phyloP scores from a whole-genome alignment of 352 stramenopile species.

The Globisporangium uncinulatum region DNA sequence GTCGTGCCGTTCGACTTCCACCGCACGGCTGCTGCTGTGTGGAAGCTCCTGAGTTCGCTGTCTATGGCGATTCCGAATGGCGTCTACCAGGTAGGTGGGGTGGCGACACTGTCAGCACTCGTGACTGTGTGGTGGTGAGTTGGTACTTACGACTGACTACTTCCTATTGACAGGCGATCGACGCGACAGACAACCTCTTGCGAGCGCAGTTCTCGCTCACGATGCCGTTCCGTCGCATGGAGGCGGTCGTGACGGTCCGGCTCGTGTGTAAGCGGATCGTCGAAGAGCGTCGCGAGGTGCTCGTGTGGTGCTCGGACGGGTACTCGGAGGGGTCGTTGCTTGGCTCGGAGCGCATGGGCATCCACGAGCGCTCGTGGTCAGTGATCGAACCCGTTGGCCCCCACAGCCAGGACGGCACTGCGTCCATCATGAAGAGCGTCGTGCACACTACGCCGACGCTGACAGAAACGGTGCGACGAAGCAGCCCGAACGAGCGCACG shows the following conservation, averaged over 20 bases:
- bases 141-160: no score
- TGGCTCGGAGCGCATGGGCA: background rate
- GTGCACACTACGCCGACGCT: no score
- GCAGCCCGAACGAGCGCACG: no score
- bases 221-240: background rate
- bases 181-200: background rate
- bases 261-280: slow-evolving; percentile 5
- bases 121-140: no score
- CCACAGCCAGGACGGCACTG: no score
- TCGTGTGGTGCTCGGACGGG: slow-evolving; percentile 3
- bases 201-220: background rate
- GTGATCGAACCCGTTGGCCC: background rate
- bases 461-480: no score
- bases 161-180: background rate
- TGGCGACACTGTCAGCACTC: no score
- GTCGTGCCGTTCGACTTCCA: slow-evolving; percentile 3
- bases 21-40: background rate
- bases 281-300: slow-evolving; percentile 2
- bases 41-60: slow-evolving; percentile 7
- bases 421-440: no score
- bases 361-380: slow-evolving; percentile 3
- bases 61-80: background rate
- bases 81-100: slow-evolving; percentile 4
- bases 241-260: background rate
- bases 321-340: background rate